These are phyloP conservation scores for Plasmopara viticola DNA, from an alignment of 352 stramenopile species.

Conservation along the genomic window DNA sequence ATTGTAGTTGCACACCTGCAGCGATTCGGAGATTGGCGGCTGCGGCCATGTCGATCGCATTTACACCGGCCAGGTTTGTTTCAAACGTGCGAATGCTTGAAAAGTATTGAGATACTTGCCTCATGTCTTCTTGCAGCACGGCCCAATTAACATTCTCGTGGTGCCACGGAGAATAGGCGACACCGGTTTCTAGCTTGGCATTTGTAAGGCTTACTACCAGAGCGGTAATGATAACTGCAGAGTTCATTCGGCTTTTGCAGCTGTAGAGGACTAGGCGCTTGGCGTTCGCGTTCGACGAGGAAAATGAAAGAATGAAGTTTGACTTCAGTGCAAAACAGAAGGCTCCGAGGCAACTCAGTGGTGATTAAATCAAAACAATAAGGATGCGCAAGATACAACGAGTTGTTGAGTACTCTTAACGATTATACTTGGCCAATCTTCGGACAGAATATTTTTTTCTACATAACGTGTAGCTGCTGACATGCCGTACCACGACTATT, in stretches of 20 bases:
- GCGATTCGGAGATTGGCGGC: conserved; percentile 39
- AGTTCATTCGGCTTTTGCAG: background rate
- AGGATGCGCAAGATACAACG: no score
- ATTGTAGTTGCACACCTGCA: conserved; percentile 46
- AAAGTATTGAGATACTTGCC: conserved; percentile 38
- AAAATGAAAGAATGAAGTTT: background rate
- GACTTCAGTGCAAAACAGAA: background rate
- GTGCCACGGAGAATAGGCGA: conserved; percentile 61
- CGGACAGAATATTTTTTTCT: no score
- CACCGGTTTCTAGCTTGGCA: conserved; percentile 15
- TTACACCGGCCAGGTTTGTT: conserved; percentile 36
- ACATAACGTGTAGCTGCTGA: no score
- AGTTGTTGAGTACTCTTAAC: no score
- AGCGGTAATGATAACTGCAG: background rate
- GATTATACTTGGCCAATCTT: no score
- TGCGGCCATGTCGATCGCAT: conserved; percentile 37
- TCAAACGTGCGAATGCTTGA: conserved; percentile 57
- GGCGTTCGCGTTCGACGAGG: background rate
- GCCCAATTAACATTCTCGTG: conserved; percentile 29
- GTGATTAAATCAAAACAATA: no score
- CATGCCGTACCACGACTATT: no score
- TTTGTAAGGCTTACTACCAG: conserved; percentile 2
- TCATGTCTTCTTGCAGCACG: conserved; percentile 33
- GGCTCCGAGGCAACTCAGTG: no score
- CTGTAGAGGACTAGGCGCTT: background rate